These are phyloP conservation scores for Phaeophleospora eucalypticola DNA, from an alignment of 2,329 filamentous ascomycete genomes.

Conservation along the genomic window DNA sequence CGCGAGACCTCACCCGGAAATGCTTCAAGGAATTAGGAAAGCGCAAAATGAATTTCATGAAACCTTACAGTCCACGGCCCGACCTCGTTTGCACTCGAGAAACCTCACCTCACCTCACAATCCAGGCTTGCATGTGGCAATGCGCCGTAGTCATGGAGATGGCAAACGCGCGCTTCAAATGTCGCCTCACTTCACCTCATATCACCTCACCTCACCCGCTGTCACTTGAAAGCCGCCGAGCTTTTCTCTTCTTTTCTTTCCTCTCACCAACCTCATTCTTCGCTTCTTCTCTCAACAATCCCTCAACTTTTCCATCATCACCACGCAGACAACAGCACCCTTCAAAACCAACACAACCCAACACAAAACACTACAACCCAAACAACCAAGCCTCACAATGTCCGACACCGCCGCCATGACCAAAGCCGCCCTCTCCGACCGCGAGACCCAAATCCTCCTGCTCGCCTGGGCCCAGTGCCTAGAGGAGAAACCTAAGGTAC, in stretches of 20 bases:
- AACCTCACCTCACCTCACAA: too few species aligned
- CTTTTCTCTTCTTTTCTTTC: neutral
- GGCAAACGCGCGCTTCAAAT: neutral
- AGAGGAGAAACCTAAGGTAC: conserved; percentile 5
- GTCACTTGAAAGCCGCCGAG: neutral
- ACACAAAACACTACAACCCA: neutral
- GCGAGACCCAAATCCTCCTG: conserved; percentile 7
- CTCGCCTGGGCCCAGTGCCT: conserved; percentile 5
- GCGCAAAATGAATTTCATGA: too few species aligned
- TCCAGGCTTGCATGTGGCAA: neutral
- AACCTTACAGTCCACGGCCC: too few species aligned
- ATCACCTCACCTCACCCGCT: too few species aligned
- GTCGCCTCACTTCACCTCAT: neutral
- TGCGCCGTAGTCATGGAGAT: too few species aligned
- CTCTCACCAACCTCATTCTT: neutral
- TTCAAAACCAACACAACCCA: neutral
- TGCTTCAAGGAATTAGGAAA: too few species aligned
- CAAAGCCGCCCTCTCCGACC: conserved; percentile 3
- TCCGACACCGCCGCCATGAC: conserved; percentile 1
- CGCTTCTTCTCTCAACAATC: neutral
- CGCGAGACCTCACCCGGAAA: too few species aligned
- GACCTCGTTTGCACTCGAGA: too few species aligned
- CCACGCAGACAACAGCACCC: too few species aligned
- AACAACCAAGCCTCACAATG: neutral
- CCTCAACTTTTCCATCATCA: neutral